A percentile compares a stretch with the other conserved stretches of the same genome.
These are phyloP conservation scores for Diversispora eburnea DNA, from an alignment of 192 early-diverging fungal species.

Conservation along the genomic window DNA sequence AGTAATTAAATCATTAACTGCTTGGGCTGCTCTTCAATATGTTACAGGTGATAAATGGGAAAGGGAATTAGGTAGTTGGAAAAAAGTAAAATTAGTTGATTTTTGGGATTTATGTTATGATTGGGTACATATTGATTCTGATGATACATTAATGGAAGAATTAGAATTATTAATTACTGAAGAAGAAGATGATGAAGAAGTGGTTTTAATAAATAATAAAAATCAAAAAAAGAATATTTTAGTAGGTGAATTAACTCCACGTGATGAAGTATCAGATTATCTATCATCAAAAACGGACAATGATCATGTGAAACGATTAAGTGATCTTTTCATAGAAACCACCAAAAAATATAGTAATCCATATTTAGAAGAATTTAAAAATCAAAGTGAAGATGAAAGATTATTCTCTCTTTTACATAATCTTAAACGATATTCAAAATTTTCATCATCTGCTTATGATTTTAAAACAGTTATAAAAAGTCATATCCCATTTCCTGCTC, in stretches of 20 bases:
- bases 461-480: conserved; percentile 17
- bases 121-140: conserved; percentile 18
- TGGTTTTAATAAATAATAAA: conserved; percentile 3
- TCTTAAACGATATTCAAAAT: conserved; percentile 38
- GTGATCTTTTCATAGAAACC: conserved; percentile 4
- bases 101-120: conserved; percentile 14
- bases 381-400: conserved; percentile 28
- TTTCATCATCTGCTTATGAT: conserved; percentile 34
- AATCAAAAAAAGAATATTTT: conserved; percentile 22
- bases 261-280: background rate
- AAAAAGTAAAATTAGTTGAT: conserved; percentile 23
- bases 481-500: background rate
- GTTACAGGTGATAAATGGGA: conserved; percentile 39
- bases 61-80: conserved; percentile 7
- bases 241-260: conserved; percentile 24
- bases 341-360: conserved; percentile 28
- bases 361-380: conserved; percentile 17
- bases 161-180: conserved; percentile 21
- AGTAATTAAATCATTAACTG: conserved; percentile 42
- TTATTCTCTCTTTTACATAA: conserved; percentile 31
- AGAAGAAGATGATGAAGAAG: conserved; percentile 27
- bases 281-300: background rate
- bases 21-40: conserved; percentile 44
- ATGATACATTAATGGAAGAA: conserved; percentile 3
- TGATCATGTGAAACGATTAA: conserved; percentile 16